Evolutionary conservation across 2,329 filamentous ascomycete genomes (phyloP), one percentile per base, ranked within the genome.

Genomic region (Achaetomium macrosporum): DNA sequence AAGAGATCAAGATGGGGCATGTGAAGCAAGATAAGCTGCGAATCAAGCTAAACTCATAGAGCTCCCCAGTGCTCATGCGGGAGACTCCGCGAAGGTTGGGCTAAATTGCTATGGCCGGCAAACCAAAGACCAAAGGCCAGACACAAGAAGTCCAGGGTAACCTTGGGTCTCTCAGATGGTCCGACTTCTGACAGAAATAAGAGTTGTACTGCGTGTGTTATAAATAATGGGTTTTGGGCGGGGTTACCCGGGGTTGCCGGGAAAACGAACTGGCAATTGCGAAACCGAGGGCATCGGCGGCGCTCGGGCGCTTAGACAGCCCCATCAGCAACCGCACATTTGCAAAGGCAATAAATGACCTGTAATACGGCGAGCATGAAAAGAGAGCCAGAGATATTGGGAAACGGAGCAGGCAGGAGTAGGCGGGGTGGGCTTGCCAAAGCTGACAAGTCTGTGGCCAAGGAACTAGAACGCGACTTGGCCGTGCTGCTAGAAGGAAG

Each of bases 241-340:
- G n/a, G n/a, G n/a, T n/a, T n/a, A n/a, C n/a, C n/a, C n/a, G n/a
- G n/a, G n/a, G n/a, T n/a, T n/a, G n/a, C n/a, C n/a, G n/a, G n/a
- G n/a, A n/a, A n/a, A 53, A 41, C 30, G 39, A 17, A 39, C 15
- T 31, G 39, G 29, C n/a, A n/a, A n/a, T n/a, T n/a, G 52, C 20
- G 42, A 50, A 42, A 53, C 42, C 52, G 51, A 57, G 54, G 58
- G 60, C 58, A 46, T 56, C 55, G 50, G 48, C 51, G 44, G 57
- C 53, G 61, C 63, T 63, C 63, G 63, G 56, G 63, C 59, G 57
- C 59, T 57, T 57, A 59, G 47, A 50, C 53, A 60, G 53, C 54
- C 56, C 57, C 56, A 59, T 59, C 57, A 55, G 57, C 54, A 54
- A 52, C 54, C 56, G 52, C 52, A 57, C 51, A 49, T 59, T 60